A percentile compares a stretch with the other conserved stretches of the same genome.
Evolutionary conservation across 345 rosid species (phyloP).

Genomic region (Eucalyptus leucophloia): DNA sequence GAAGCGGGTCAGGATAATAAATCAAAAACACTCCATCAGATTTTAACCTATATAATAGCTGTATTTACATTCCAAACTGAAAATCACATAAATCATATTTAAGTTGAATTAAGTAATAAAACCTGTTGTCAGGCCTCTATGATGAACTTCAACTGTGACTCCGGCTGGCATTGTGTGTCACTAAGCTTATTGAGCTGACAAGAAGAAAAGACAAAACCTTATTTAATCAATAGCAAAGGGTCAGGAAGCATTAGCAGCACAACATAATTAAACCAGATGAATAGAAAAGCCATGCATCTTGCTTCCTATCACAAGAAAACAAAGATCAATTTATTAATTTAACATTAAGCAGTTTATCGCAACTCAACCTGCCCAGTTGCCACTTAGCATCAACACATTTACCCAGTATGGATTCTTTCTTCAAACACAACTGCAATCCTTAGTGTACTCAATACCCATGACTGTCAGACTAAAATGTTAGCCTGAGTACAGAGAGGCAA

Average conservation of each 20-base stretch:
- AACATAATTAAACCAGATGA: background rate
- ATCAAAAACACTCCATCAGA: background rate
- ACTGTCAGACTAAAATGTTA: background rate
- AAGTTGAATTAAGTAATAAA: background rate
- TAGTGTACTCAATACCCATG: background rate
- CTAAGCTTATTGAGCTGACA: conserved; percentile 81
- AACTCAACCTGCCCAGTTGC: background rate
- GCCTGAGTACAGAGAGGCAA: background rate
- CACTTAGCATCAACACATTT: background rate
- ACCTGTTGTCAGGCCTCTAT: conserved; percentile 98
- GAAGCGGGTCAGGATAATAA: background rate
- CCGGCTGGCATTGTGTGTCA: conserved; percentile 66
- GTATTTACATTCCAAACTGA: background rate
- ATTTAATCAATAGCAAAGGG: background rate
- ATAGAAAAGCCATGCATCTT: background rate
- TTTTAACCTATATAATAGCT: background rate
- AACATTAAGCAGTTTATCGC: background rate
- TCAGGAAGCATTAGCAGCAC: background rate
- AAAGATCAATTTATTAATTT: background rate
- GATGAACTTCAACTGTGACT: conserved; percentile 91
- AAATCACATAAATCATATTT: background rate
- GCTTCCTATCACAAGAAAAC: background rate
- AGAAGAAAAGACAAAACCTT: background rate
- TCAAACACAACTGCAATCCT: background rate
- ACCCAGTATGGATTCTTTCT: background rate